These are phyloP conservation scores for Gnomoniopsis smithogilvyi DNA, from an alignment of 2,329 filamentous ascomycete genomes.

Conservation along the genomic window DNA sequence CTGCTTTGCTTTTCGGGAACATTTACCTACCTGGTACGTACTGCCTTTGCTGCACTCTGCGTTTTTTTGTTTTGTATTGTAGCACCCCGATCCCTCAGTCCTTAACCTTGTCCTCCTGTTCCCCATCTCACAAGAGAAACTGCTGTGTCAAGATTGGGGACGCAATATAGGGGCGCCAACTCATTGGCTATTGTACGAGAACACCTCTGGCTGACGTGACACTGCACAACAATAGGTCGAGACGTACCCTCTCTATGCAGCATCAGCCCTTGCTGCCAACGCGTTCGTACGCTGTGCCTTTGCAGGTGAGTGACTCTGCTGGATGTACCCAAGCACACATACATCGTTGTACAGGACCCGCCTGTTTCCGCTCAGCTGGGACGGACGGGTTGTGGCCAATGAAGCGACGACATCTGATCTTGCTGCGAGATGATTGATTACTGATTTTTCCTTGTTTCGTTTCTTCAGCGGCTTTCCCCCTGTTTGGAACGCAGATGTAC, in stretches of 20 bases:
- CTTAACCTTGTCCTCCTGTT: background rate
- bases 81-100: background rate
- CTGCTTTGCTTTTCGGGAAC: constrained; percentile 79
- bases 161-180: background rate
- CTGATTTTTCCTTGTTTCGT: constrained; percentile 5
- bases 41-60: background rate
- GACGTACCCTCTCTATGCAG: constrained; percentile 72
- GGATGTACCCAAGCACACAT: background rate
- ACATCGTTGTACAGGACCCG: constrained; percentile 1
- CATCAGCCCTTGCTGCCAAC: constrained; percentile 78
- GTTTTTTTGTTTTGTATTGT: background rate
- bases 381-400: background rate
- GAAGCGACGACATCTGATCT: background rate
- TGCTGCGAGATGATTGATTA: background rate
- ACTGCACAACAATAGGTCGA: constrained; percentile 51
- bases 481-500: constrained; percentile 76
- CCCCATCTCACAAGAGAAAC: background rate
- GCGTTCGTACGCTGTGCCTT: constrained; percentile 75
- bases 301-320: constrained; percentile 49
- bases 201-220: constrained; percentile 21
- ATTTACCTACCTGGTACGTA: constrained; percentile 79
- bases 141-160: background rate
- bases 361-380: constrained; percentile 22
- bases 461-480: constrained; percentile 63
- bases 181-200: constrained; percentile 24